A percentile compares a stretch with the other conserved stretches of the same genome.
phyloP scores from a whole-genome alignment of 2,329 filamentous ascomycete genomes.

The Fusarium mundagurra region DNA sequence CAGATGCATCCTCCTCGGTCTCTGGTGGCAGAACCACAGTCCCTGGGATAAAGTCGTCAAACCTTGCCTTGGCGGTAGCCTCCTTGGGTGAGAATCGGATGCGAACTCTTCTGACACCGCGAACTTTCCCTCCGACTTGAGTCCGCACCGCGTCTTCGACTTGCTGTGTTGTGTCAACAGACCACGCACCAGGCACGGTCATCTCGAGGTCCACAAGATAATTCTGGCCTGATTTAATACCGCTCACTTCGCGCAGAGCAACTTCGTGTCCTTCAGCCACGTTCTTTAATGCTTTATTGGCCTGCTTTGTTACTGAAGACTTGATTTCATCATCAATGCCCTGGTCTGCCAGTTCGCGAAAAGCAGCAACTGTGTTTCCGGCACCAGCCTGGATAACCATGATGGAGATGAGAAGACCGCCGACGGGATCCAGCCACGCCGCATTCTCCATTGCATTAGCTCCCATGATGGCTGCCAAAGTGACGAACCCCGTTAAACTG shows the following conservation, averaged over 20 bases:
- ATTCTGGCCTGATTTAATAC: conserved; percentile 96
- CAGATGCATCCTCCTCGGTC: conserved; percentile 55
- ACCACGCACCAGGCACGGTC: conserved; percentile 80
- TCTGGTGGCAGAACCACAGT: conserved; percentile 73
- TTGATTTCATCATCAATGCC: conserved; percentile 88
- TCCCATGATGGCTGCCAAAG: conserved; percentile 86
- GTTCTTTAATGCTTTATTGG: conserved; percentile 65
- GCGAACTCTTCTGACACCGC: conserved; percentile 84
- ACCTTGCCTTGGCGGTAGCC: conserved; percentile 63
- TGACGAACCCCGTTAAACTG: conserved; percentile 93
- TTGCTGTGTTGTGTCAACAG: conserved; percentile 73
- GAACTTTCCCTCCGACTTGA: conserved; percentile 77
- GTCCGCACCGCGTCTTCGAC: conserved; percentile 80
- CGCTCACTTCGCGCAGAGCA: conserved; percentile 81
- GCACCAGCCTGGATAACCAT: conserved; percentile 93
- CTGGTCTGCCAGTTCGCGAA: conserved; percentile 91
- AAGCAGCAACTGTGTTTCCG: conserved; percentile 82
- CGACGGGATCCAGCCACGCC: conserved; percentile 93
- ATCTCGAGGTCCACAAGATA: conserved; percentile 92
- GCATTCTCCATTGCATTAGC: conserved; percentile 88
- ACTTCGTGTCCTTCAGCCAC: conserved; percentile 66
- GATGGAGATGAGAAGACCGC: conserved; percentile 88
- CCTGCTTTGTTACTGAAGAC: conserved; percentile 73
- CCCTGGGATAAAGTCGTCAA: conserved; percentile 82
- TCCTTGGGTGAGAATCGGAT: conserved; percentile 84